Evolutionary conservation across 192 early-diverging fungal species (phyloP).

Genomic region (Phycomyces nitens): DNA sequence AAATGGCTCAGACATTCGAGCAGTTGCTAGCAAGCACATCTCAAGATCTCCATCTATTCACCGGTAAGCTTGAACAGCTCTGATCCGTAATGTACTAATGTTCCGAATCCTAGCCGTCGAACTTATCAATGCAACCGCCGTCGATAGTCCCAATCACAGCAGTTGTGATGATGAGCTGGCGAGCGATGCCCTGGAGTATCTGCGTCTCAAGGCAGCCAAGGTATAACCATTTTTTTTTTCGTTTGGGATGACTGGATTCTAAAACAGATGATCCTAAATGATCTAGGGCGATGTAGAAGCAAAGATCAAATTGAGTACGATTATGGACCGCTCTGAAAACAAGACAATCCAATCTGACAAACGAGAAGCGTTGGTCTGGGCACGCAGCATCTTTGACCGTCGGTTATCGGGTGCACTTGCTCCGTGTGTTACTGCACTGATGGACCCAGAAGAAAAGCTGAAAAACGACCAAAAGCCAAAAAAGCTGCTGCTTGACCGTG

Average conservation of each 20-base stretch:
- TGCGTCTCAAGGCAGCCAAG: constrained; percentile 24
- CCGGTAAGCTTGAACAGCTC: background rate
- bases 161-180: constrained; percentile 1
- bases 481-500: constrained; percentile 7
- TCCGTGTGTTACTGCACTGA: constrained; percentile 14
- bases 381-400: constrained; percentile 29
- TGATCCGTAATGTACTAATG: background rate
- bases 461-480: background rate
- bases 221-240: constrained; percentile 1
- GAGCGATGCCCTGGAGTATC: constrained; percentile 16
- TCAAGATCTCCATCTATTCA: background rate
- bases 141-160: background rate
- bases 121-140: background rate
- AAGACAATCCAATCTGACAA: constrained; percentile 3
- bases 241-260: too few species aligned
- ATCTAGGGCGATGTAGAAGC: constrained; percentile 32
- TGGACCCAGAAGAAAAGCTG: background rate
- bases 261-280: too few species aligned
- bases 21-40: constrained; percentile 1
- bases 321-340: constrained; percentile 1
- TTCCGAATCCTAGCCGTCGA: background rate
- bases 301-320: constrained; percentile 24
- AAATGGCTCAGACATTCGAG: background rate
- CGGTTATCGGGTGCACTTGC: constrained; percentile 21
- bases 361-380: constrained; percentile 26